Conservation (phyloP, 225 moss, liverwort and hornwort species). For the Pseudoscleropodium purum region DNA sequence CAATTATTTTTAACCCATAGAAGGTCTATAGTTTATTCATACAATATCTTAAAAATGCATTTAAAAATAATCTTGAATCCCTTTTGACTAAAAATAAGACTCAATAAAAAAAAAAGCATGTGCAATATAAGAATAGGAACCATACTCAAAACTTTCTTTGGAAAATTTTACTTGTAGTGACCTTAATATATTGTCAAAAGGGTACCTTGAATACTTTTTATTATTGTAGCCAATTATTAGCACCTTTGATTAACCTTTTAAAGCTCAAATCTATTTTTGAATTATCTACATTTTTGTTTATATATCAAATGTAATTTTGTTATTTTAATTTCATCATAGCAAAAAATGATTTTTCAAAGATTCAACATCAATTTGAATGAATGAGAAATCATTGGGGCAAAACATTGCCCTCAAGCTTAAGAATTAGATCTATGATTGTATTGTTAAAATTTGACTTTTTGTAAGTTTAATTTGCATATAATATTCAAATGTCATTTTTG, state of each 20-base stretch:
- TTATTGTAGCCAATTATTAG: background rate
- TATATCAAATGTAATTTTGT: rapidly evolving
- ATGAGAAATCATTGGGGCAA: background rate
- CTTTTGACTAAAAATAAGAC: background rate
- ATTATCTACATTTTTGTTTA: background rate
- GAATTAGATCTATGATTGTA: too few relatives aligned
- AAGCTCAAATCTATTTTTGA: background rate
- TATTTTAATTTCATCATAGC: background rate
- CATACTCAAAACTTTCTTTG: background rate
- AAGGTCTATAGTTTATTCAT: background rate
- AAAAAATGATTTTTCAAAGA: rapidly evolving
- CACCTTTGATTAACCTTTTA: background rate
- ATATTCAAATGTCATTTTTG: background rate
- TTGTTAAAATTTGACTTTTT: background rate
- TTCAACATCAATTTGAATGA: background rate
- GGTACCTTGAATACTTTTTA: background rate
- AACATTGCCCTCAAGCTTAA: too few relatives aligned
- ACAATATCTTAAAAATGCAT: rapidly evolving
- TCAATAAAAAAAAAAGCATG: background rate
- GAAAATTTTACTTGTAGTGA: background rate
- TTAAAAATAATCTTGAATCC: rapidly evolving
- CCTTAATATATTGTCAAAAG: too few relatives aligned
- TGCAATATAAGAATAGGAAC: rapidly evolving
- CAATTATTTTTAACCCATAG: background rate
- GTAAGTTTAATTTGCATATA: background rate